Evolutionary conservation across 1,284 basidiomycete species (phyloP), one percentile per base, ranked within the genome.

Genomic region (Ceratobasidium sp.): DNA sequence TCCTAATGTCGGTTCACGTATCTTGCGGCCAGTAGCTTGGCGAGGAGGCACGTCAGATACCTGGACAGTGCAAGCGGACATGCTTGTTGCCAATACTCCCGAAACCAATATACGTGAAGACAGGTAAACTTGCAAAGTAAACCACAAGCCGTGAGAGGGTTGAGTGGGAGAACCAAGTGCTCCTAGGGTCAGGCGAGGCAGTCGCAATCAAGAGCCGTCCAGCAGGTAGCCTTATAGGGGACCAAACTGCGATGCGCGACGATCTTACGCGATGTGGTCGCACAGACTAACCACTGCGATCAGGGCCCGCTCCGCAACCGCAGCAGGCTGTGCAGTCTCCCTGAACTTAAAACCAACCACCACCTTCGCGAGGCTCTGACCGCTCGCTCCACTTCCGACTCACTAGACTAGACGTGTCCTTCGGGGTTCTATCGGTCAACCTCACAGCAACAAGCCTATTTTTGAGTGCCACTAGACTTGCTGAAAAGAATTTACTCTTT

Each of bases 271-370:
- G 43, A 41, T 41, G 43, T 46, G 43, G 43, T 46, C 3, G 43
- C 19, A 3, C 43, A 19, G 43, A 7, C 39, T 16, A 19, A 16
- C 43, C 43, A 46, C 43, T 16, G 7, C 9, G 3, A 19, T 46
- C 43, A 46, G 8, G 8, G 8, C 16, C 43, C n/a, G 13, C 39
- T 41, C 39, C 7, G 39, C 39, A 19, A 46, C 16, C 43, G 43
- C 43, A 46, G 56, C 34, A 37, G 34, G 56, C 56, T 59, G 37
- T 59, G 56, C 56, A 53, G 5, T 4, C 49, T 53, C 14, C n/a
- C n/a, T 14, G 16, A 22, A 14, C 24, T 53, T 53, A 14, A 7
- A 6, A 24, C 22, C 22, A 14, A 53, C 49, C 49, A 53, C 49
- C 49, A 53, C 49, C 49, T 24, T 27, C 49, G n/a, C 2, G 6